phyloP scores from a whole-genome alignment of 148 eudicot genomes.

The Pouteria glomerata region DNA sequence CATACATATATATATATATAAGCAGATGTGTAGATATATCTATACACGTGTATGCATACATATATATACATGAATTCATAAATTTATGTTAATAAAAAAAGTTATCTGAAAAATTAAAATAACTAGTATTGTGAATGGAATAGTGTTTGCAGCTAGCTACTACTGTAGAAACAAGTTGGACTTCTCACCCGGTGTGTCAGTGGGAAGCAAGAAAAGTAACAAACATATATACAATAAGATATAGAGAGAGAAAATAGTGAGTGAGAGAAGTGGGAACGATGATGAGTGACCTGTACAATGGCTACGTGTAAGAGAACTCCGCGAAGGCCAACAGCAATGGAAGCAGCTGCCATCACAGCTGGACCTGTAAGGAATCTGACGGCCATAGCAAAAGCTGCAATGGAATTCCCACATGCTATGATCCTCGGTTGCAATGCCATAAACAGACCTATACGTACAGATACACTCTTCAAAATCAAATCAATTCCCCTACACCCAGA shows the following conservation, averaged over 20 bases:
- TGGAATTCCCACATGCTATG: constrained; percentile 82
- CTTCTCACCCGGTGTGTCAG: too few relatives aligned
- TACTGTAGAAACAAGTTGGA: too few relatives aligned
- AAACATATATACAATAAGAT: neutral
- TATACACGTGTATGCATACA: too few relatives aligned
- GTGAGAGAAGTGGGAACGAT: neutral
- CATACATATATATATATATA: too few relatives aligned
- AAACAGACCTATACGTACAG: constrained; percentile 46
- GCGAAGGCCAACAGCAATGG: constrained; percentile 72
- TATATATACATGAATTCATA: neutral
- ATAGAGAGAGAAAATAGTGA: neutral
- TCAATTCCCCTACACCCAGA: too few relatives aligned
- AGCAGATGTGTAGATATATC: too few relatives aligned
- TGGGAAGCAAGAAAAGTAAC: constrained; percentile 10
- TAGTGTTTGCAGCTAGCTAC: neutral
- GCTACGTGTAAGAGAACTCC: constrained; percentile 72
- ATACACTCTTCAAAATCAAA: too few relatives aligned
- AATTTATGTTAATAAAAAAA: too few relatives aligned
- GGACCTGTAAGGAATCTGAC: constrained; percentile 84
- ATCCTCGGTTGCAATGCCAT: constrained; percentile 92
- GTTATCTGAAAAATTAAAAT: neutral
- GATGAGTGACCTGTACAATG: constrained; percentile 88
- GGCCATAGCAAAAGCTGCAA: constrained; percentile 78
- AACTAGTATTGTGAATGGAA: neutral
- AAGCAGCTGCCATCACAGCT: constrained; percentile 87